Conservation (phyloP, 176 grass and related monocot genomes). For the Elaeis guineensis region DNA sequence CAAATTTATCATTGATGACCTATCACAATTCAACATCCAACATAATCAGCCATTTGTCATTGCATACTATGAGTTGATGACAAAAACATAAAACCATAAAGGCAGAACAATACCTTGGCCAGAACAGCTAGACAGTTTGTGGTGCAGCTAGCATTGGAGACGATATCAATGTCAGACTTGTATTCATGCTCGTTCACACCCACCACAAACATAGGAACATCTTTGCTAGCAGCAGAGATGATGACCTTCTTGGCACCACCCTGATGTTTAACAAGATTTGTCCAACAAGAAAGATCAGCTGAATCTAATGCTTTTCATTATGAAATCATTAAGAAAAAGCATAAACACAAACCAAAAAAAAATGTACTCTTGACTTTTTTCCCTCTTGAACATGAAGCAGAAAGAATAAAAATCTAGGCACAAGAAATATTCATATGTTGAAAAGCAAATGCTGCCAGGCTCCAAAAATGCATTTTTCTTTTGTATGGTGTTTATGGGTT, state of each 20-base stretch:
- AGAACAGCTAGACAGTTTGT: conserved; percentile 79
- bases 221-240: conserved; percentile 69
- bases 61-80: neutral
- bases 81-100: neutral
- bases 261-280: conserved; percentile 8
- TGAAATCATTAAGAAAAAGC: too few relatives aligned
- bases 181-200: conserved; percentile 68
- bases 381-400: too few relatives aligned
- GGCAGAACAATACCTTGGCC: conserved; percentile 36
- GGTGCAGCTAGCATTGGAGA: conserved; percentile 86
- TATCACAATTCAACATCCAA: conserved; percentile 9
- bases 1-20: conserved; percentile 63
- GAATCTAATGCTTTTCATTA: neutral
- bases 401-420: too few relatives aligned
- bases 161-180: conserved; percentile 39
- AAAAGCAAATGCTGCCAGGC: too few relatives aligned
- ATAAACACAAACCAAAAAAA: neutral
- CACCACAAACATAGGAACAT: conserved; percentile 76
- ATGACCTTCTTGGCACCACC: conserved; percentile 81
- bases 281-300: neutral
- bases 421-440: too few relatives aligned
- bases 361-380: too few relatives aligned
- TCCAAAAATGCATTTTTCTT: too few relatives aligned
- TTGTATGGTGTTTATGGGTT: too few relatives aligned
- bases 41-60: neutral